Conservation (phyloP, 306 rosid genomes). For the Prunus salicina region DNA sequence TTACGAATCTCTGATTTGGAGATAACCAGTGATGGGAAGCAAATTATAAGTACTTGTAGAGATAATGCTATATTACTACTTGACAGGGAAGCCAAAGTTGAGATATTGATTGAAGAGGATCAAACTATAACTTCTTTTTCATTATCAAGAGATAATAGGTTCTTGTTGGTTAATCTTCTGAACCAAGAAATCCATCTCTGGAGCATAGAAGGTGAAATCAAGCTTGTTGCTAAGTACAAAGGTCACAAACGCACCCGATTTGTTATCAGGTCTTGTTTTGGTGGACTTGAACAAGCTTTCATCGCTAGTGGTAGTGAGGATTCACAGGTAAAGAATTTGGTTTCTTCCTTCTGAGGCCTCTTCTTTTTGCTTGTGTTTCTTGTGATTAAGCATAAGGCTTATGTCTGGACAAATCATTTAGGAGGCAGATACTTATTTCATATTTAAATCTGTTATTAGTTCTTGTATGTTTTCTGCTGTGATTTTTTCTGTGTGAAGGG, state of each 20-base stretch:
- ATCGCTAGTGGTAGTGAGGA: conserved; percentile 99
- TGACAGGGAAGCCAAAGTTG: conserved; percentile 74
- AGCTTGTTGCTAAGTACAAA: conserved; percentile 67
- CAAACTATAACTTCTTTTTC: conserved; percentile 81
- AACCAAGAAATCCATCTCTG: conserved; percentile 97
- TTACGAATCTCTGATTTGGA: conserved; percentile 89
- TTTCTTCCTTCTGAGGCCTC: background rate
- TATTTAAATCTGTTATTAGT: background rate
- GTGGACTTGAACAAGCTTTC: conserved; percentile 84
- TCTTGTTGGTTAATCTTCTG: conserved; percentile 76
- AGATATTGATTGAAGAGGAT: conserved; percentile 73
- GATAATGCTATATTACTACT: conserved; percentile 58
- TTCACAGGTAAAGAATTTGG: conserved; percentile 73
- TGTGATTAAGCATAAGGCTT: background rate
- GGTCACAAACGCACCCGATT: conserved; percentile 82
- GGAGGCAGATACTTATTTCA: background rate
- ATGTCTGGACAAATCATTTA: background rate
- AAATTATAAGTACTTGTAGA: conserved; percentile 70
- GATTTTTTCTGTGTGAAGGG: background rate
- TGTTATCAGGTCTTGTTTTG: conserved; percentile 91
- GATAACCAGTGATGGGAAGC: conserved; percentile 66
- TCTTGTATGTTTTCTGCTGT: background rate
- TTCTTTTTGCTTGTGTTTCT: background rate
- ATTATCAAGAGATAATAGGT: conserved; percentile 73
- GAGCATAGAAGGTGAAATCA: conserved; percentile 70